Percentiles rank a stretch among this genome's conserved stretches.
Conservation (phyloP, 2,329 filamentous ascomycete genomes). For the Aspergillus versicolor region DNA sequence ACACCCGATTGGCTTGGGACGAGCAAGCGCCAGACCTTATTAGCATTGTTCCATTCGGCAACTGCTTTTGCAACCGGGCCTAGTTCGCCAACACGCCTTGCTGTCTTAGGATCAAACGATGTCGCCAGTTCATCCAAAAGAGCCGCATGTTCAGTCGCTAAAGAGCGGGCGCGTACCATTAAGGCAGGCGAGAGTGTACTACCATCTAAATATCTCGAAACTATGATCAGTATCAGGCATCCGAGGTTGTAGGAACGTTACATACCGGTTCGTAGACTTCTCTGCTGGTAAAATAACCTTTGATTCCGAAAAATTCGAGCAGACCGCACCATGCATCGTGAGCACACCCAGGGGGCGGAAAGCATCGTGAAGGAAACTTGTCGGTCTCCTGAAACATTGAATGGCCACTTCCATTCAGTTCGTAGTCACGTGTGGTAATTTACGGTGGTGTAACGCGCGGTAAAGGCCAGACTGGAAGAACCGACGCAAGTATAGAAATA, state of each 20-base stretch:
- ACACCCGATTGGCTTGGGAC: neutral
- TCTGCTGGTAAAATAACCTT: slow-evolving; percentile 21
- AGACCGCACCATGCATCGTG: slow-evolving; percentile 46
- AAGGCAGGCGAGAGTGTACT: slow-evolving; percentile 53
- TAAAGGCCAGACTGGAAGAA: slow-evolving; percentile 39
- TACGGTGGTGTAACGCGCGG: slow-evolving; percentile 17
- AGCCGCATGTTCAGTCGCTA: slow-evolving; percentile 56
- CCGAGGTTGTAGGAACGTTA: neutral
- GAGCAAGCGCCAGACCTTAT: slow-evolving; percentile 46
- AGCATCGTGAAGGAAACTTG: slow-evolving; percentile 35
- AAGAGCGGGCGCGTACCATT: slow-evolving; percentile 54
- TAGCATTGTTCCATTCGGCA: slow-evolving; percentile 58
- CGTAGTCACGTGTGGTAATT: slow-evolving; percentile 9
- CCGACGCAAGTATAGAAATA: slow-evolving; percentile 4
- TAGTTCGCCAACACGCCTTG: slow-evolving; percentile 60
- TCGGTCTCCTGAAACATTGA: neutral
- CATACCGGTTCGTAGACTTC: slow-evolving; percentile 32
- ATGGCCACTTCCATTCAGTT: neutral
- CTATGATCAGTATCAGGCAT: neutral
- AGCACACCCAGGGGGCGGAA: slow-evolving; percentile 46
- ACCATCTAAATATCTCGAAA: slow-evolving; percentile 18
- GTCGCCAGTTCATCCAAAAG: slow-evolving; percentile 53
- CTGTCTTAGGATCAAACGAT: slow-evolving; percentile 56
- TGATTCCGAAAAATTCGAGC: slow-evolving; percentile 31
- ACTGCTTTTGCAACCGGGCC: slow-evolving; percentile 53